A percentile compares a stretch with the other conserved stretches of the same genome.
Evolutionary conservation across 2,329 filamentous ascomycete species (phyloP).

Genomic region (Aspergillus pseudoglaucus): DNA sequence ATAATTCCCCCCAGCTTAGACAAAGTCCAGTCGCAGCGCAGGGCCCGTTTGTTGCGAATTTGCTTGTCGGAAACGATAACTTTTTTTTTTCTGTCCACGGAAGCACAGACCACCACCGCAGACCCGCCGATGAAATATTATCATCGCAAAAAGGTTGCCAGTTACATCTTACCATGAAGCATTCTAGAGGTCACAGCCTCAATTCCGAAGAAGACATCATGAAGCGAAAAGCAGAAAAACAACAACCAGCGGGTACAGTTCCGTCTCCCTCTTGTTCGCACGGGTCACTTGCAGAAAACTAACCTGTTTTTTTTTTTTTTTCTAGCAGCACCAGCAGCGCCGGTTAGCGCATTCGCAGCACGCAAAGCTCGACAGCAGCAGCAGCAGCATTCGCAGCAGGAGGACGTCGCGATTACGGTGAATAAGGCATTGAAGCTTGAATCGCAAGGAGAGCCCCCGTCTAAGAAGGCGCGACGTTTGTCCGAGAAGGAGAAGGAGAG

Average conservation of each 20-base stretch:
- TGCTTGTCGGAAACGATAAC: slow-evolving; percentile 11
- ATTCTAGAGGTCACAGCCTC: neutral
- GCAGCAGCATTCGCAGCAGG: slow-evolving; percentile 21
- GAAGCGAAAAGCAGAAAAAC: slow-evolving; percentile 36
- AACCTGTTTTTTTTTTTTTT: slow-evolving; percentile 9
- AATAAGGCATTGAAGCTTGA: slow-evolving; percentile 15
- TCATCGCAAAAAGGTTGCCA: neutral
- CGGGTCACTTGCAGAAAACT: neutral
- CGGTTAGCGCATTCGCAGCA: slow-evolving; percentile 38
- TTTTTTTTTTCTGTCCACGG: slow-evolving; percentile 37
- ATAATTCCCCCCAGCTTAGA: neutral
- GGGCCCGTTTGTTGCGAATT: slow-evolving; percentile 1
- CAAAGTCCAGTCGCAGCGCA: neutral
- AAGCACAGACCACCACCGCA: slow-evolving; percentile 32
- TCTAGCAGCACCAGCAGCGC: slow-evolving; percentile 25
- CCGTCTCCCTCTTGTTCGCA: neutral
- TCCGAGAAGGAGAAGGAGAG: slow-evolving; percentile 13
- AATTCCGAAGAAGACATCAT: slow-evolving; percentile 10
- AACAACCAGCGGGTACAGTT: slow-evolving; percentile 25
- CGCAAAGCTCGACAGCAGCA: slow-evolving; percentile 36
- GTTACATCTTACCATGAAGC: neutral
- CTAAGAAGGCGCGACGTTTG: slow-evolving; percentile 28
- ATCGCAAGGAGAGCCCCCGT: slow-evolving; percentile 24
- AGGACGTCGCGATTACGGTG: slow-evolving; percentile 14
- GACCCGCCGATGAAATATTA: slow-evolving; percentile 1